Evolutionary conservation across 768 basidiomycete species (phyloP), one percentile per base, ranked within the genome.

Genomic region (Pisolithus marmoratus): DNA sequence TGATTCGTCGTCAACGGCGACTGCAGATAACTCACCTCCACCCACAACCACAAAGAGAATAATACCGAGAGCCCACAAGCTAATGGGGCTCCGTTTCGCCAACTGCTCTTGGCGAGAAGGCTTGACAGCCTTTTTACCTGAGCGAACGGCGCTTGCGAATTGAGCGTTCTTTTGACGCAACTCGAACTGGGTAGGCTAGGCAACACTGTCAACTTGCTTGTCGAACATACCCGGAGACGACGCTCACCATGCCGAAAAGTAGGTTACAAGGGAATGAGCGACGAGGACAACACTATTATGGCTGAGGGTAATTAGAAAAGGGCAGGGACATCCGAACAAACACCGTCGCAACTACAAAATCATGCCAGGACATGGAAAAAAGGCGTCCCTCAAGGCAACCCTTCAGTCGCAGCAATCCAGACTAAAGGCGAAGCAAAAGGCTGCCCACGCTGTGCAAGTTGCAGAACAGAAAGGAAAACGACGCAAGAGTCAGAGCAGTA

Each of bases 161-260:
- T 90, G 85, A 52, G 77, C 78, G 68, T 91, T 93, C 68, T 82
- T 81, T 62, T 83, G 81, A 59, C 87, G 84, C 70, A 90, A 77
- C 62, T 91, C 89, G 65, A 87, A 90, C 74, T 87, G 81, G 50
- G 85, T 88, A 49, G 88, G 87, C 87, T 90, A 60, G 44, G 38
- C 3, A 41, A 15, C 11, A 15, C 14, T 27, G 43, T 45, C 3
- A 45, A n/a, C 26, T 22, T 29, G 0, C 19, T 48, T 52, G 29
- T 42, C 24, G 48, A 22, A 11, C 38, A 38, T 14, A 19, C 6
- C 41, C 20, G 24, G 15, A n/a, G n/a, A 29, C 36, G 17, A 49
- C 26, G 58, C 65, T n/a, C 40, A 71, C 72, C 73, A 74, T 74
- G 50, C 42, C 42, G 6, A 6, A 29, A 38, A 29, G 45, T 38